Evolutionary conservation across 805 yeast species (phyloP), one percentile per base, ranked within the genome.

Genomic region (Candida ficus): DNA sequence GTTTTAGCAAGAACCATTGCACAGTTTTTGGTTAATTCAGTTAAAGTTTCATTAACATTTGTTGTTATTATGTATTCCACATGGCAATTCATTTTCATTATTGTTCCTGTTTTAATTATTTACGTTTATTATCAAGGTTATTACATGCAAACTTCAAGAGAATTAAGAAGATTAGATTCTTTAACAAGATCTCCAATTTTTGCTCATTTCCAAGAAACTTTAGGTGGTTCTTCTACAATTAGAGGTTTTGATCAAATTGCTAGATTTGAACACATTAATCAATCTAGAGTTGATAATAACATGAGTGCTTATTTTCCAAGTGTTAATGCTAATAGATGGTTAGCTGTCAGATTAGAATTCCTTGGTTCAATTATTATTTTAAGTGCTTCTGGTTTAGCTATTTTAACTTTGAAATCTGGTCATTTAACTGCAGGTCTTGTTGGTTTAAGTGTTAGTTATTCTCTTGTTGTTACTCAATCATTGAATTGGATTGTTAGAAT

Each of bases 401-500:
- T 95, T 37, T 25, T 52, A 17, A 52, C 58, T 4, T 61, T 78
- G 45, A 75, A 88, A 18, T 68, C 74, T 14, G 95, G 96, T 12
- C 61, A 67, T 16, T 72, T 91, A 22, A 76, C 89, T 17, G 89
- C 96, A 14, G 99, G 99, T 64, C 67, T 86, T 57, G 90, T 90
- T 55, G 99, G 99, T 71, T 71, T 93, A 53, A 83, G 96, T 18
- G 84, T 93, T 53, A 83, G 95, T 35, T 95, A 93, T 63, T 91
- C 99, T 3, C 71, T 93, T 47, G 95, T 88, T 62, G 76, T 90
- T 45, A 93, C 99, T 0, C 96, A 89, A 63, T 75, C 96, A 0
- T 74, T 93, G 63, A 91, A 89, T 62, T 91, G 97, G 97, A 88
- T 93, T 63, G 98, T 93, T 23, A 77, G 99, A 66, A 91, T 90